Evolutionary conservation across 2,329 filamentous ascomycete species (phyloP).

Genomic region (Microdochium bolleyi): DNA sequence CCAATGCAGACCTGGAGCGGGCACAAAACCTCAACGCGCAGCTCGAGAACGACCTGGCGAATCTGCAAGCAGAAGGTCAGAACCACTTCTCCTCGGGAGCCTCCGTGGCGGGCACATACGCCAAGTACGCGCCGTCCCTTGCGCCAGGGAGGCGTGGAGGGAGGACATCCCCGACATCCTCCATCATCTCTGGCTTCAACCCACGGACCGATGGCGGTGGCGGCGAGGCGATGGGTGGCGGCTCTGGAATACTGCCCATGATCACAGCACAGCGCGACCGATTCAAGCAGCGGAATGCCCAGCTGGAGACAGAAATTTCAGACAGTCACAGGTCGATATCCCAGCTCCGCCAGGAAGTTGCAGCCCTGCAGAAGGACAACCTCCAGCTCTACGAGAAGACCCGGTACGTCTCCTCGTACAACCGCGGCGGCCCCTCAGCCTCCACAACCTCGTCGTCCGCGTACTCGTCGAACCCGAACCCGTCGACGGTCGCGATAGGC

Average conservation of each 20-base stretch:
- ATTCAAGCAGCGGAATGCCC: constrained; percentile 91
- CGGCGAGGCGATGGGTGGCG: constrained; percentile 60
- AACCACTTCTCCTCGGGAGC: constrained; percentile 83
- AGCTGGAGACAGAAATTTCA: constrained; percentile 85
- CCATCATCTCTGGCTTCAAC: constrained; percentile 96
- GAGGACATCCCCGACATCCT: constrained; percentile 81
- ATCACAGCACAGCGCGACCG: constrained; percentile 95
- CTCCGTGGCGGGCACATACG: constrained; percentile 90
- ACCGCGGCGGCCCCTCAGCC: constrained; percentile 53
- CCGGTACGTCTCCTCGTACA: constrained; percentile 91
- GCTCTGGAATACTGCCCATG: constrained; percentile 92
- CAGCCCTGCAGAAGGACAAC: constrained; percentile 92
- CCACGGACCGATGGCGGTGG: constrained; percentile 43
- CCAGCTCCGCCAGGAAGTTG: constrained; percentile 81
- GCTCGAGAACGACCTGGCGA: constrained; percentile 84
- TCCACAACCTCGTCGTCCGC: constrained; percentile 60
- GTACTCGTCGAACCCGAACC: constrained; percentile 62
- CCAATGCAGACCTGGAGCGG: constrained; percentile 80
- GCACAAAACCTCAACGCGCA: constrained; percentile 79
- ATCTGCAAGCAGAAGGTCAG: constrained; percentile 74
- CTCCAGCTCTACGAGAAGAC: constrained; percentile 96
- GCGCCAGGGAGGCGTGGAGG: constrained; percentile 57
- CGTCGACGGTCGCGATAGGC: constrained; percentile 58
- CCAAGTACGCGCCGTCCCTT: constrained; percentile 61
- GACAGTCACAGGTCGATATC: constrained; percentile 77